Conservation (phyloP, 306 rosid genomes). For the Coriaria nepalensis region DNA sequence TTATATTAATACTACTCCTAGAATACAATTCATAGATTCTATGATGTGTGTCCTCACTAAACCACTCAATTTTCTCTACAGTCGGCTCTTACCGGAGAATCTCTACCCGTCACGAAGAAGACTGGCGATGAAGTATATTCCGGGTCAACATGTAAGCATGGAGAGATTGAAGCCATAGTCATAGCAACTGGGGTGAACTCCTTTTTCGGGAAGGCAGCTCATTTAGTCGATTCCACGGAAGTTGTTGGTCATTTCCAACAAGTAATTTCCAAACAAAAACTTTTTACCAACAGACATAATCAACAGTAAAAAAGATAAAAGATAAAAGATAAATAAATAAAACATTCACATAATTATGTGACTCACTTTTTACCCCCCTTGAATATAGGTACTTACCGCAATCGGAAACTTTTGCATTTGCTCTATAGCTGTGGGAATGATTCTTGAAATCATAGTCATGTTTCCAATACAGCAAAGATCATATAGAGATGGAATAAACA, state of each 20-base stretch:
- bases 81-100: conserved; percentile 92
- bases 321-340: too few species aligned
- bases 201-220: conserved; percentile 78
- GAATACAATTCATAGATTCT: too few species aligned
- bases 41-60: too few species aligned
- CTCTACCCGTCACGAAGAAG: conserved; percentile 66
- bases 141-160: conserved; percentile 81
- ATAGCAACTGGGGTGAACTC: conserved; percentile 78
- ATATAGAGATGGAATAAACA: conserved; percentile 78
- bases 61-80: conserved; percentile 13
- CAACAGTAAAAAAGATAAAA: too few species aligned
- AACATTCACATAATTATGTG: too few species aligned
- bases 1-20: too few species aligned
- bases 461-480: conserved; percentile 63
- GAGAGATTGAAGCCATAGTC: conserved; percentile 83
- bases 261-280: not conserved
- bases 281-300: too few species aligned
- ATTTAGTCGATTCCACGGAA: conserved; percentile 59
- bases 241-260: conserved; percentile 70
- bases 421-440: conserved; percentile 80
- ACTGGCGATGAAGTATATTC: conserved; percentile 68
- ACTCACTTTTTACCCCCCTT: not conserved
- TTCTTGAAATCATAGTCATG: conserved; percentile 81
- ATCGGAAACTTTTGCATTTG: conserved; percentile 89
- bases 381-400: conserved; percentile 58